phyloP scores from a whole-genome alignment of 2,329 filamentous ascomycete species.

The Pleurostoma richardsiae region DNA sequence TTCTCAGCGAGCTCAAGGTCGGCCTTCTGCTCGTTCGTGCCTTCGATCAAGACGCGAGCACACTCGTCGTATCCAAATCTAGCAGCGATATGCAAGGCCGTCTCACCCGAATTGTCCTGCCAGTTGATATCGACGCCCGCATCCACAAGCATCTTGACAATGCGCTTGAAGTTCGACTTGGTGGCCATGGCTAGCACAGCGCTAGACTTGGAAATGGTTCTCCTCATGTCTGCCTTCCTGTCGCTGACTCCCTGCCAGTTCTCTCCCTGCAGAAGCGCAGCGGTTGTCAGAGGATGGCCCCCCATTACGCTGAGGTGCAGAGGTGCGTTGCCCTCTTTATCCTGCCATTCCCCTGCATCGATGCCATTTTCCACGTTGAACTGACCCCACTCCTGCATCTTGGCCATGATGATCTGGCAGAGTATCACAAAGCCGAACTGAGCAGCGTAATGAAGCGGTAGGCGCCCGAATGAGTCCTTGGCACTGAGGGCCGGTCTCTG shows the following conservation, averaged over 20 bases:
- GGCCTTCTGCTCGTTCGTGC: constrained; percentile 64
- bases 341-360: constrained; percentile 84
- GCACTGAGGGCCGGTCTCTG: constrained; percentile 65
- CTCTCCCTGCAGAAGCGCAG: constrained; percentile 74
- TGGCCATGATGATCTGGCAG: constrained; percentile 79
- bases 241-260: constrained; percentile 64
- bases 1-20: constrained; percentile 75
- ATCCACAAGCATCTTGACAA: constrained; percentile 82
- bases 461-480: constrained; percentile 73
- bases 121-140: constrained; percentile 92
- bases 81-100: constrained; percentile 85
- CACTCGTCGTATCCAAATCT: constrained; percentile 82
- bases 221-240: constrained; percentile 59
- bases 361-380: constrained; percentile 83
- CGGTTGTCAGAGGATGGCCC: constrained; percentile 82
- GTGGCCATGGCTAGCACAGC: constrained; percentile 84
- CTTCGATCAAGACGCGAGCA: constrained; percentile 68
- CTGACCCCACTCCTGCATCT: constrained; percentile 84
- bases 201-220: constrained; percentile 73
- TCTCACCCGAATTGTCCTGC: constrained; percentile 85
- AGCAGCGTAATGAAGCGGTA: constrained; percentile 88
- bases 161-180: constrained; percentile 78
- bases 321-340: constrained; percentile 84
- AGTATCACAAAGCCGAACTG: constrained; percentile 93
- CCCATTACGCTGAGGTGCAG: constrained; percentile 89